Evolutionary conservation across 2,329 filamentous ascomycete genomes (phyloP).

Genomic region (Talaromyces sp.): DNA sequence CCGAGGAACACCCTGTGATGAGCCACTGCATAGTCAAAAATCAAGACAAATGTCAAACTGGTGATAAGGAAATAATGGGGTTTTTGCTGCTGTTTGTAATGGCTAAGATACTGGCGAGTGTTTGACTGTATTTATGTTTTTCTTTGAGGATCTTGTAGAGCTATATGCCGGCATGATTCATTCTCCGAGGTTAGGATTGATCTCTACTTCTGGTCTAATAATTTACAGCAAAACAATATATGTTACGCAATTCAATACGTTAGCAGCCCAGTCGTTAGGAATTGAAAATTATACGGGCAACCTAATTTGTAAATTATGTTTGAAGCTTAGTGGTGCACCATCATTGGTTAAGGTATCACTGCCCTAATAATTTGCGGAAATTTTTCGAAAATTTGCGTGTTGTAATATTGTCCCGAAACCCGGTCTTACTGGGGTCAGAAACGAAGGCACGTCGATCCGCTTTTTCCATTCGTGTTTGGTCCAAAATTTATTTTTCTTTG

Average conservation of each 20-base stretch:
- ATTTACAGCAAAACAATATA: not conserved
- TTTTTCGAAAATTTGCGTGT: not conserved
- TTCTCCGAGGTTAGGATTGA: not conserved
- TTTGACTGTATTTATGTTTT: not conserved
- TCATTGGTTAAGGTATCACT: not conserved
- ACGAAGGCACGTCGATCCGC: not conserved
- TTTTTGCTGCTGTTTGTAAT: not conserved
- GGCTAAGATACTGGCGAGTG: not conserved
- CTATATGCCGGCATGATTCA: not conserved
- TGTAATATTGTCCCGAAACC: not conserved
- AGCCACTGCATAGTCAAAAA: slow-evolving; percentile 1
- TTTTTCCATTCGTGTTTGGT: not conserved
- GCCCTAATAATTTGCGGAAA: not conserved
- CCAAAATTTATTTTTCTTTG: too few relatives aligned
- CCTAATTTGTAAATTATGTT: not conserved
- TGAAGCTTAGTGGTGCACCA: not conserved
- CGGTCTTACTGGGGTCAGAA: not conserved
- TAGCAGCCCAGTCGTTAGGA: too few relatives aligned
- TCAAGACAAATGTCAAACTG: not conserved
- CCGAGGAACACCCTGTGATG: slow-evolving; percentile 2
- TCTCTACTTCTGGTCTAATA: not conserved
- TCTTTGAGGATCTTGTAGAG: not conserved
- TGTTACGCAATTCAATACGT: not conserved
- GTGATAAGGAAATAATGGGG: not conserved
- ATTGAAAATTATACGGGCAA: not conserved